Conservation (phyloP, 2,329 filamentous ascomycete genomes). For the Fusarium citri region DNA sequence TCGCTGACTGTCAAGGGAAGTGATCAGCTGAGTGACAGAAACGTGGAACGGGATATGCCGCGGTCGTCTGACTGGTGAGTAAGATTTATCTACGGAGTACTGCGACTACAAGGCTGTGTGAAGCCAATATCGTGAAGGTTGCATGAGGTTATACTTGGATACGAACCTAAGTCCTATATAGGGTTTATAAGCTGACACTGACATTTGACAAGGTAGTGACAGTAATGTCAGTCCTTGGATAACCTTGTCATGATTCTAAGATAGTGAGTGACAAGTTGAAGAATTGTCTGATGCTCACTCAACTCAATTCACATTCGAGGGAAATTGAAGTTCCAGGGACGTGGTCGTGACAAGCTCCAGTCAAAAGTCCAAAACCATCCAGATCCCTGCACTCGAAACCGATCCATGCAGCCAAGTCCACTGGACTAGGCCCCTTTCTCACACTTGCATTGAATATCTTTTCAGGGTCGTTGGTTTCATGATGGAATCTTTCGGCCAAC, state of each 20-base stretch:
- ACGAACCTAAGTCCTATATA: neutral
- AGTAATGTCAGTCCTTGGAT: neutral
- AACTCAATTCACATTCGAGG: slow-evolving; percentile 8
- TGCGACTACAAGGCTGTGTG: slow-evolving; percentile 1
- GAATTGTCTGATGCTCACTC: slow-evolving; percentile 1
- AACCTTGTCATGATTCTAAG: neutral
- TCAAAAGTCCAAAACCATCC: slow-evolving; percentile 22
- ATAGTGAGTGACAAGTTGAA: neutral
- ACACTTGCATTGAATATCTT: slow-evolving; percentile 35
- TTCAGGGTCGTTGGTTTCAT: slow-evolving; percentile 41
- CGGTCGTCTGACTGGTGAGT: neutral
- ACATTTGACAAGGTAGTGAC: neutral
- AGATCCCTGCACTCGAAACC: slow-evolving; percentile 35
- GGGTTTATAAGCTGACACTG: slow-evolving; percentile 1
- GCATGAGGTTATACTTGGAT: neutral
- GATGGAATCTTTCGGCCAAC: slow-evolving; percentile 24
- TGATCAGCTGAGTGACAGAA: slow-evolving; percentile 16
- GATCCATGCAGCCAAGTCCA: slow-evolving; percentile 32
- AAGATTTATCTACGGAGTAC: neutral
- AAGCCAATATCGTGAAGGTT: neutral
- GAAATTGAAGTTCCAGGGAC: slow-evolving; percentile 41
- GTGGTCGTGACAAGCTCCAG: slow-evolving; percentile 42
- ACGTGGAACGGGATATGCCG: slow-evolving; percentile 1
- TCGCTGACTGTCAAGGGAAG: slow-evolving; percentile 30
- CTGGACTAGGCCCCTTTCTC: slow-evolving; percentile 33